A percentile compares a stretch with the other conserved stretches of the same genome.
These are phyloP conservation scores for Pythium utonaiense DNA, from an alignment of 352 stramenopile species.

Conservation along the genomic window DNA sequence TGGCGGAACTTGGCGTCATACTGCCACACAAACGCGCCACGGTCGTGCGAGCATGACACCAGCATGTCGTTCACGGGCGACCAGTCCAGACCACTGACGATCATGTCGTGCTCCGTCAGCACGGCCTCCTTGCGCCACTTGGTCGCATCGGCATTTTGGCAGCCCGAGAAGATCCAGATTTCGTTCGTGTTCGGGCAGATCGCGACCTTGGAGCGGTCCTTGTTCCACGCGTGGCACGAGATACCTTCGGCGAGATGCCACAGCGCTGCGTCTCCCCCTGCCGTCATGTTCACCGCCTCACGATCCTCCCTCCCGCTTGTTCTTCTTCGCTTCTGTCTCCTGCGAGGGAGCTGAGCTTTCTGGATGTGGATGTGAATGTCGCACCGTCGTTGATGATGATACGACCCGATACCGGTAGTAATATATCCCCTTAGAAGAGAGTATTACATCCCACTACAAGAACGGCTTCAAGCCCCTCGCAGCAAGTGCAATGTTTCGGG, in stretches of 20 bases:
- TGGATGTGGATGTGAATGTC: slow-evolving; percentile 19
- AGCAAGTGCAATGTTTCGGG: background rate
- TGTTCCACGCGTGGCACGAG: slow-evolving; percentile 92
- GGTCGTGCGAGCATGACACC: slow-evolving; percentile 93
- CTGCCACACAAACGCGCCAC: slow-evolving; percentile 94
- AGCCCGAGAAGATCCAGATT: slow-evolving; percentile 91
- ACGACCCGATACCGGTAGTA: background rate
- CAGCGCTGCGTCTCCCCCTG: slow-evolving; percentile 38
- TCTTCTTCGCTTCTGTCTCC: slow-evolving; percentile 11
- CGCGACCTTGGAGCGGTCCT: slow-evolving; percentile 85
- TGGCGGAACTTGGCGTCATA: slow-evolving; percentile 79
- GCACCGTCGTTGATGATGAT: slow-evolving; percentile 17
- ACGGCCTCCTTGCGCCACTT: slow-evolving; percentile 86
- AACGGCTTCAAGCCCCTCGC: slow-evolving; percentile 30
- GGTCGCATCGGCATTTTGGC: slow-evolving; percentile 62
- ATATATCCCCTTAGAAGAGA: slow-evolving; percentile 34
- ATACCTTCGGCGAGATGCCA: slow-evolving; percentile 83
- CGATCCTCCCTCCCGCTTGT: background rate
- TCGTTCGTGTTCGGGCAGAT: slow-evolving; percentile 92
- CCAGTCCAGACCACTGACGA: slow-evolving; percentile 92
- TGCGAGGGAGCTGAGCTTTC: slow-evolving; percentile 2
- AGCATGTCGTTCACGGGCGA: slow-evolving; percentile 91
- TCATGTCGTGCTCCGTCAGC: slow-evolving; percentile 91
- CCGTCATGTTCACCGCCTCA: background rate
- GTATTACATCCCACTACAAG: slow-evolving; percentile 20